Conservation (phyloP, 306 rosid genomes). For the Astragalus glycyphyllos region DNA sequence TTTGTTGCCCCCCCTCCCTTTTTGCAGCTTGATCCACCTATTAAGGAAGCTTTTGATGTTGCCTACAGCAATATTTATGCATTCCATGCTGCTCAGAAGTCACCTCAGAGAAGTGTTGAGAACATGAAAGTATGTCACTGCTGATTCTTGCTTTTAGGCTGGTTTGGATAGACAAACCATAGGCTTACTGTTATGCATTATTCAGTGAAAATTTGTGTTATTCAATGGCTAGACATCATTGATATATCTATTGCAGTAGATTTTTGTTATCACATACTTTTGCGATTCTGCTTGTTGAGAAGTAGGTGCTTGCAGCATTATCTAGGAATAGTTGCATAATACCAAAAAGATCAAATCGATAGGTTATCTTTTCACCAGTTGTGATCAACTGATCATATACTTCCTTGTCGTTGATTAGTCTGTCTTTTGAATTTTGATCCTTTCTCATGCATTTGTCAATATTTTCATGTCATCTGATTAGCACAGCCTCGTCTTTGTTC, state of each 20-base stretch:
- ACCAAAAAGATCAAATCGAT: constrained; percentile 29
- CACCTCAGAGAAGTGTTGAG: constrained; percentile 74
- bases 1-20: constrained; percentile 2
- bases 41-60: constrained; percentile 87
- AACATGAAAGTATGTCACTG: constrained; percentile 81
- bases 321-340: constrained; percentile 22
- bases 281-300: constrained; percentile 1
- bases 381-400: background rate
- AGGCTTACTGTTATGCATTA: constrained; percentile 2
- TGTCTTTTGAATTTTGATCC: constrained; percentile 10
- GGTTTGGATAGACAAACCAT: background rate
- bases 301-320: constrained; percentile 22
- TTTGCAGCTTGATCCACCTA: constrained; percentile 73
- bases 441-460: background rate
- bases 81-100: constrained; percentile 90
- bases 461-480: constrained; percentile 6
- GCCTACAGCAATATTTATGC: constrained; percentile 93
- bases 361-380: constrained; percentile 8
- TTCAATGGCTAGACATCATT: constrained; percentile 1
- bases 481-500: constrained; percentile 18
- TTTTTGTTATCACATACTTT: background rate
- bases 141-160: constrained; percentile 28
- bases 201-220: constrained; percentile 17
- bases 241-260: constrained; percentile 21
- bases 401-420: constrained; percentile 9